Percentiles rank a stretch among this genome's conserved stretches.
These are phyloP conservation scores for Ophiostoma himal-ulmi DNA, from an alignment of 2,329 filamentous ascomycete species.

Conservation along the genomic window DNA sequence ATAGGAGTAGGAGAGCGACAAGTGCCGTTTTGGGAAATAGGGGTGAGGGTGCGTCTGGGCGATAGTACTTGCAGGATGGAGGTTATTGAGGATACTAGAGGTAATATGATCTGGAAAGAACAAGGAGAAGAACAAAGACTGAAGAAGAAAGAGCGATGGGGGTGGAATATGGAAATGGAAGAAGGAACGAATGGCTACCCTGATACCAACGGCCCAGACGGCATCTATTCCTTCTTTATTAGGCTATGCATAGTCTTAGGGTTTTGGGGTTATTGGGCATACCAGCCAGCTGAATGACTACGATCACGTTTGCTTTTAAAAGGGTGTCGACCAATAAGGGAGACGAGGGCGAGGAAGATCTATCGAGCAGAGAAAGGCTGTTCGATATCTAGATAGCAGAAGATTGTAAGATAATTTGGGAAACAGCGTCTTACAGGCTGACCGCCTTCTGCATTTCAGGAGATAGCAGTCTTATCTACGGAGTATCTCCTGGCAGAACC, in stretches of 20 bases:
- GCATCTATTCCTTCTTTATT: background rate
- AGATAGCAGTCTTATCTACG: conserved; percentile 9
- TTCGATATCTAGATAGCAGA: background rate
- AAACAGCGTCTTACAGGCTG: conserved; percentile 5
- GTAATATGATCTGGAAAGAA: background rate
- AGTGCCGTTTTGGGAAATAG: background rate
- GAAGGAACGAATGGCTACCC: background rate
- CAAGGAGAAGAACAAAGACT: conserved; percentile 3
- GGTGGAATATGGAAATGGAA: conserved; percentile 1
- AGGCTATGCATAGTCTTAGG: too few relatives aligned
- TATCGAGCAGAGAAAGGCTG: background rate
- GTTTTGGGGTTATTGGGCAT: too few relatives aligned
- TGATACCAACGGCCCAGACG: background rate
- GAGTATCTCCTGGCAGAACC: conserved; percentile 11
- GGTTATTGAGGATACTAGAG: background rate
- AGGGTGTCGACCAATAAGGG: background rate
- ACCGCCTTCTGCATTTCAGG: conserved; percentile 5
- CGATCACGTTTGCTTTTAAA: background rate
- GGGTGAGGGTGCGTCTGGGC: background rate
- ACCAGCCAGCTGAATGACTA: background rate
- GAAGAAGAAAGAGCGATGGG: conserved; percentile 11
- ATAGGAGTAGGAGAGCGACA: background rate
- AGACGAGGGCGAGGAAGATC: background rate
- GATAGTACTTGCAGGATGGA: background rate
- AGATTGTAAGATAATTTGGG: too few relatives aligned